Base-by-base conservation (phyloP, 2,329 filamentous ascomycete species). In the Epichloe aotearoae region DNA sequence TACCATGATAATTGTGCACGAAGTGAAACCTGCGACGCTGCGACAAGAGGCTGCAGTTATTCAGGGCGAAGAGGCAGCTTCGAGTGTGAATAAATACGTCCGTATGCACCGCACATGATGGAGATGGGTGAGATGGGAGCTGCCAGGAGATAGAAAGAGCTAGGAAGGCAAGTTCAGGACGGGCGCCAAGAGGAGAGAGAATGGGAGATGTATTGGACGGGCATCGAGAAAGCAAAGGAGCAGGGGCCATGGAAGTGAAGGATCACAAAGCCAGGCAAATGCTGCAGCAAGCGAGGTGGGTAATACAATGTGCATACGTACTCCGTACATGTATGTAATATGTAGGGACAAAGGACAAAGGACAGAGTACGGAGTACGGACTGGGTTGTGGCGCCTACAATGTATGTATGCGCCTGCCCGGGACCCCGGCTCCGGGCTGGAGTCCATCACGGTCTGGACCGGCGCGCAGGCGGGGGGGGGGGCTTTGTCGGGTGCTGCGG, bases 401-500 rank as follows among this genome's bases (percentile, higher is more conserved):
- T 20, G 20, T n/a, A 19, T 12, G 33, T 5, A 45, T 17, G 33
- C 49, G 38, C 46, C 46, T 23, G 47, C 33, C 44, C 53, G 48
- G 53, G 43, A 51, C 50, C 55, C 56, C 53, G 47, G 49, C 49
- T 47, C 52, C 50, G 53, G 51, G 53, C 54, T 56, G 52, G 54
- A 54, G 60, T 61, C 60, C 44, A 61, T 59, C 39, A 52, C 36
- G 58, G 58, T 59, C 60, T 62, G 57, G 60, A 62, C 56, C 59
- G 54, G 53, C 51, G 51, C 41, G 44, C 52, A 36, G 49, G 50
- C 48, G 52, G 53, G 54, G 55, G 53, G 5, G 23, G 5, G 20
- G 19, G 19, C 1, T 46, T 41, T 42, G 50, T 55, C 53, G 53
- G 53, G 52, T 50, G 41, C 49, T 46, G 30, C 47, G 48, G 36